Evolutionary conservation across 1,284 basidiomycete genomes (phyloP).

Genomic region (Mycosarcoma mackinlayi): DNA sequence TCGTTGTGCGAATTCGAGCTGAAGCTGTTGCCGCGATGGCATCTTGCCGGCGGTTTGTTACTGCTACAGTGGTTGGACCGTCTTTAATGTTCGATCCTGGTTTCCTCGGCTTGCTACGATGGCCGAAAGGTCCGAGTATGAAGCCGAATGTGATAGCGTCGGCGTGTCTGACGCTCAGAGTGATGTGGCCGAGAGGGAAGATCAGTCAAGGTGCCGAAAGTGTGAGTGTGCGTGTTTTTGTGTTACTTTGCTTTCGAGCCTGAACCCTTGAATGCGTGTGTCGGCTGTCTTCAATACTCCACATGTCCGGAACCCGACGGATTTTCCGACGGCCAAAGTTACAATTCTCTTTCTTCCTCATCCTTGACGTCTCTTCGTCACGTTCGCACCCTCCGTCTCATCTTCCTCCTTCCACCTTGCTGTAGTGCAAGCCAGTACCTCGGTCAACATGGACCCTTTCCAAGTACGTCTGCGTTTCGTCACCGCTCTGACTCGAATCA

Average conservation of each 20-base stretch:
- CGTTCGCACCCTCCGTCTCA: too few relatives aligned
- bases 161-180: too few relatives aligned
- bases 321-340: not conserved
- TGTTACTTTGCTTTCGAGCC: too few relatives aligned
- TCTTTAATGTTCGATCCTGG: too few relatives aligned
- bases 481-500: constrained; percentile 59
- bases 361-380: too few relatives aligned
- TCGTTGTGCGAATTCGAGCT: constrained; percentile 41
- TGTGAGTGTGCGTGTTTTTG: constrained; percentile 4
- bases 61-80: too few relatives aligned
- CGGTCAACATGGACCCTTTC: constrained; percentile 58
- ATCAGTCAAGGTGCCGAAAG: not conserved
- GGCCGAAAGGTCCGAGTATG: too few relatives aligned
- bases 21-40: constrained; percentile 31
- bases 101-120: too few relatives aligned
- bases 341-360: not conserved
- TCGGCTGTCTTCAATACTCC: constrained; percentile 12
- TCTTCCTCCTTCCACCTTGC: not conserved
- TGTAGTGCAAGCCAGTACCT: too few relatives aligned
- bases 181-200: too few relatives aligned
- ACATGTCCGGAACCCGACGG: constrained; percentile 27
- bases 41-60: constrained; percentile 19
- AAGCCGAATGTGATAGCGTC: too few relatives aligned
- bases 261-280: constrained; percentile 1
- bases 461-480: constrained; percentile 67